Percentiles rank a stretch among this genome's conserved stretches.
phyloP scores from a whole-genome alignment of 2,329 filamentous ascomycete species.

The Aspergillus transmontanensis region DNA sequence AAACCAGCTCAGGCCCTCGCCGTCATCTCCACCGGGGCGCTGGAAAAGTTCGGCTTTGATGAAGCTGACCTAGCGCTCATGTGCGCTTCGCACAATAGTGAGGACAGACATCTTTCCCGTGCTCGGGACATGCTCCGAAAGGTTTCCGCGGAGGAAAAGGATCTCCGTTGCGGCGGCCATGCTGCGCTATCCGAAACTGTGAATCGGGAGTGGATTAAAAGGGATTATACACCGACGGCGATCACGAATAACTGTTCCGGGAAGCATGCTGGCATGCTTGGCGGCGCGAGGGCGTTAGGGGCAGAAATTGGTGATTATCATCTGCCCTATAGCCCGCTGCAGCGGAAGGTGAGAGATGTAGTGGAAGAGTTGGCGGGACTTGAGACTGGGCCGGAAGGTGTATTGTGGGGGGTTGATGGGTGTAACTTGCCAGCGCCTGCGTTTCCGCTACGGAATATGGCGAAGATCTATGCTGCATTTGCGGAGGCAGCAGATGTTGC shows the following conservation, averaged over 20 bases:
- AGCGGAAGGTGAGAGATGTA: conserved; percentile 40
- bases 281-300: conserved; percentile 43
- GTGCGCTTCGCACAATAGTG: conserved; percentile 52
- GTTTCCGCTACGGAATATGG: conserved; percentile 41
- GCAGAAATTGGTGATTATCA: conserved; percentile 40
- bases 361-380: conserved; percentile 42
- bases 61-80: conserved; percentile 50
- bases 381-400: conserved; percentile 7
- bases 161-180: conserved; percentile 50
- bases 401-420: conserved; percentile 50
- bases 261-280: conserved; percentile 54
- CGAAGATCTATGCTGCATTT: conserved; percentile 40
- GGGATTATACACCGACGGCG: conserved; percentile 39
- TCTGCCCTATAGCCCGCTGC: conserved; percentile 40
- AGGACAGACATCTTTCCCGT: conserved; percentile 44
- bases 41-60: conserved; percentile 41
- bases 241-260: conserved; percentile 53
- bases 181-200: conserved; percentile 37
- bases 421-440: conserved; percentile 54
- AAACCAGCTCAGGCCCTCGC: conserved; percentile 52
- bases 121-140: conserved; percentile 44
- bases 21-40: conserved; percentile 45
- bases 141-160: conserved; percentile 33
- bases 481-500: conserved; percentile 34
- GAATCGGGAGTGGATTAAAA: conserved; percentile 44